These are phyloP conservation scores for Coelomomyces lativittatus DNA, from an alignment of 371 early-diverging fungal species.

Conservation along the genomic window DNA sequence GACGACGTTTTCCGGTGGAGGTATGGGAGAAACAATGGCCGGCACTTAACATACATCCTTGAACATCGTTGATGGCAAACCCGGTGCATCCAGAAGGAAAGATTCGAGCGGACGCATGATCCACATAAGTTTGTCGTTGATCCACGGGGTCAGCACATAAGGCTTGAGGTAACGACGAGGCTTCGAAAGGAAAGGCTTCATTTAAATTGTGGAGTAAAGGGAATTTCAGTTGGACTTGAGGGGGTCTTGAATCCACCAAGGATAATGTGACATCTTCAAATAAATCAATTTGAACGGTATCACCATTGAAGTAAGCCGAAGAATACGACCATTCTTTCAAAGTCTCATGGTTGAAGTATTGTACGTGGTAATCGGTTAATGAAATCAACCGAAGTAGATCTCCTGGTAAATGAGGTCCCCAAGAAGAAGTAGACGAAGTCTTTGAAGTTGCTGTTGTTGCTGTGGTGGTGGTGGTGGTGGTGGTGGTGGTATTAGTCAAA, in stretches of 20 bases:
- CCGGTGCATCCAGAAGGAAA: constrained; percentile 2
- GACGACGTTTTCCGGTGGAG: too few relatives aligned
- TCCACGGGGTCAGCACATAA: not conserved
- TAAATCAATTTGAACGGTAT: not conserved
- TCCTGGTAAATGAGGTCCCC: not conserved
- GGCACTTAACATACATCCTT: not conserved
- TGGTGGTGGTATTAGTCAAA: too few relatives aligned
- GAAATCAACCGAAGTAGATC: not conserved
- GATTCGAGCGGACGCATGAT: not conserved
- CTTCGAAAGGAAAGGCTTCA: not conserved
- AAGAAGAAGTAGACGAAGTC: not conserved
- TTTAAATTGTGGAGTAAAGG: too few relatives aligned
- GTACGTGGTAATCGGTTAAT: not conserved
- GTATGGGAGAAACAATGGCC: constrained; percentile 1
- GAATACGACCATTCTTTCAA: not conserved
- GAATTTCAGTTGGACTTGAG: too few relatives aligned
- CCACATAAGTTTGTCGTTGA: not conserved
- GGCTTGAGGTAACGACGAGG: not conserved
- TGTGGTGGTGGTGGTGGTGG: too few relatives aligned
- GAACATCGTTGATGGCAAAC: not conserved
- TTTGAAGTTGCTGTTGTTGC: too few relatives aligned
- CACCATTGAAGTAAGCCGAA: constrained; percentile 3
- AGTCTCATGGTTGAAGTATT: not conserved
- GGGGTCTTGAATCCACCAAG: not conserved
- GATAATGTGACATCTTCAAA: not conserved